Base-by-base conservation (phyloP, 2,329 filamentous ascomycete genomes). In the Penicillium decumbens region DNA sequence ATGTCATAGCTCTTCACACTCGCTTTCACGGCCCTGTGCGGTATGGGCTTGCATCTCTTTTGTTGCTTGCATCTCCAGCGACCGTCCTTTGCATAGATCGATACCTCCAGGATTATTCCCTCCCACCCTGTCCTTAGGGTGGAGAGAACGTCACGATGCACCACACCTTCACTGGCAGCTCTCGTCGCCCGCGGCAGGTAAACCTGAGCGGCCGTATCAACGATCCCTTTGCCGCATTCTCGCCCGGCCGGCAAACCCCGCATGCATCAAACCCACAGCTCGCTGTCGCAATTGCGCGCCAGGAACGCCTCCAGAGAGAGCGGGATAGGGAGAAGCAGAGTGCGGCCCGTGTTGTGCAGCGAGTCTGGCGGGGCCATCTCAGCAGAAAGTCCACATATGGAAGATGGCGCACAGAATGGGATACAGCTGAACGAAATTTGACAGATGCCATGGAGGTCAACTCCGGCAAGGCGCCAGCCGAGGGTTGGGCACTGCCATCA, bases 111-210 rank as follows among this genome's bases (percentile, higher is more conserved):
- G 46, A 43, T 43, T 25, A 43, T 43, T 25, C 38, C 38, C 29
- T 47, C 50, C 45, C 47, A 18, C 15, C 15, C 15, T 18, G 42
- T 41, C 43, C 32, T 38, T 41, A 43, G 47, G 43, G 44, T 39
- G 15, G 27, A 49, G 40, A 50, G 47, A 50, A 45, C 45, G 49
- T 47, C 45, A 53, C 65, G 60, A 96, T 96, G 92, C 95, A 93
- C 74, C 85, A 87, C 54, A 90, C 87, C 46, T 98, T 98, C 74
- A 93, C 88, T 23, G 93, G 93, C 61, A 88, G 75, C 72, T 88
- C 89, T 62, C 85, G 89, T 64, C 87, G 88, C 59, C 85, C 87
- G 54, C 85, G 93, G 58, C 91, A 96, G 69, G 89, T 97, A 67
- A 96, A 97, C 72, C 84, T 98, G 54, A 93, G 89, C 58, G 93